Evolutionary conservation across 345 rosid species (phyloP).

Genomic region (Streptanthus diversifolius): DNA sequence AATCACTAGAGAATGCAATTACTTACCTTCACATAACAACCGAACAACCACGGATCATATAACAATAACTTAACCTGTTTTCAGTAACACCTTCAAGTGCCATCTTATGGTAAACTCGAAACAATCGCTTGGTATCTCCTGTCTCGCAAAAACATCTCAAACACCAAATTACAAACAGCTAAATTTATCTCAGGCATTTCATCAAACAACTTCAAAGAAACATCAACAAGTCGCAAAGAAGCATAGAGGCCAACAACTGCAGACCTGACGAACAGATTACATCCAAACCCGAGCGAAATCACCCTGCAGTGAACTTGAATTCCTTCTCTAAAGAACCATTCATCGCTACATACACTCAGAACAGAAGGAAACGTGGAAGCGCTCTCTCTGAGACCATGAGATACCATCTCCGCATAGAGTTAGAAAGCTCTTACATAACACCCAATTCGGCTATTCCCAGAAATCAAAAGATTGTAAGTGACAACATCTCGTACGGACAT

Average conservation of each 20-base stretch:
- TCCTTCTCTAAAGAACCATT: slow-evolving; percentile 47
- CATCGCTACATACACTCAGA: slow-evolving; percentile 52
- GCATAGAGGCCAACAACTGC: slow-evolving; percentile 58
- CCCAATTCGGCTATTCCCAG: slow-evolving; percentile 51
- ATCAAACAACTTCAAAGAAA: slow-evolving; percentile 52
- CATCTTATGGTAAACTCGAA: slow-evolving; percentile 45
- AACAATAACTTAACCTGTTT: slow-evolving; percentile 67
- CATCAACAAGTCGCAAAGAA: slow-evolving; percentile 41
- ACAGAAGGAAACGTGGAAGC: slow-evolving; percentile 64
- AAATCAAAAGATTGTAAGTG: slow-evolving; percentile 60
- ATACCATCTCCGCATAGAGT: slow-evolving; percentile 53
- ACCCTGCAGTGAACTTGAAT: slow-evolving; percentile 70
- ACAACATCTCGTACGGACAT: slow-evolving; percentile 57
- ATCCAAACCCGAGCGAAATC: slow-evolving; percentile 50
- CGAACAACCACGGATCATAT: slow-evolving; percentile 56
- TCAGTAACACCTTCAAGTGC: slow-evolving; percentile 42
- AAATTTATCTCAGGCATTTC: slow-evolving; percentile 62
- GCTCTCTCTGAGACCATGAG: slow-evolving; percentile 54
- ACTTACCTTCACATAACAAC: slow-evolving; percentile 60
- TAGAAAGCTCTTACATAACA: slow-evolving; percentile 35
- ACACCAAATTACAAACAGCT: slow-evolving; percentile 53
- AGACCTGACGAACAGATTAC: slow-evolving; percentile 52
- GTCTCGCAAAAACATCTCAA: slow-evolving; percentile 52
- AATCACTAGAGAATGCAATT: slow-evolving; percentile 55
- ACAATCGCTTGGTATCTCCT: slow-evolving; percentile 36